Evolutionary conservation across 805 yeast species (phyloP).

Genomic region (Kuraishia borneana): DNA sequence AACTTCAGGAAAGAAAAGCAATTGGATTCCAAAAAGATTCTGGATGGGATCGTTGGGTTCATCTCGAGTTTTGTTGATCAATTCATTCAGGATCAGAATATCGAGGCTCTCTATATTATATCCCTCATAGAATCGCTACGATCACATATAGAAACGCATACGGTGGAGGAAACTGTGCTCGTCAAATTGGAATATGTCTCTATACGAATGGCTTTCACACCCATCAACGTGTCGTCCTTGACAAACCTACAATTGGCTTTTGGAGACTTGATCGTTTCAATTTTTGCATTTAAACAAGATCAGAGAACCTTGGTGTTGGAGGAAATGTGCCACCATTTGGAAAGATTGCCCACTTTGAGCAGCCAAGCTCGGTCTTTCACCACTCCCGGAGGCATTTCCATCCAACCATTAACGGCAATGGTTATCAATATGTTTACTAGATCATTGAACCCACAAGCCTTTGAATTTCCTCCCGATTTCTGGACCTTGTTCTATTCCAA

Average conservation of each 20-base stretch:
- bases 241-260: constrained; percentile 17
- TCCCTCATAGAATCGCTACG: too few relatives aligned
- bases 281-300: constrained; percentile 29
- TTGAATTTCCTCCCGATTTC: constrained; percentile 1
- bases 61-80: too few relatives aligned
- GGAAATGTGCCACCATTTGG: constrained; percentile 44
- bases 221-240: constrained; percentile 16
- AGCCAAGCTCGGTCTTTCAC: constrained; percentile 28
- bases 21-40: too few relatives aligned
- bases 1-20: too few relatives aligned
- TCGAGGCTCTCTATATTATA: too few relatives aligned
- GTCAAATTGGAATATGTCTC: constrained; percentile 51
- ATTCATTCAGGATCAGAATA: too few relatives aligned
- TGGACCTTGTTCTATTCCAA: background rate
- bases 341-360: constrained; percentile 35
- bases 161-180: constrained; percentile 37
- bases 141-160: constrained; percentile 4
- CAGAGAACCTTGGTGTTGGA: constrained; percentile 53
- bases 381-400: constrained; percentile 29
- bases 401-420: constrained; percentile 38
- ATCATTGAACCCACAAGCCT: background rate
- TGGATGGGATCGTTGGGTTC: too few relatives aligned
- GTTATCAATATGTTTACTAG: constrained; percentile 17
- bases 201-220: constrained; percentile 19
- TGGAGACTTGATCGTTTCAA: constrained; percentile 19